Conservation (phyloP, 257 asterid genomes). For the Rauvolfia tetraphylla region DNA sequence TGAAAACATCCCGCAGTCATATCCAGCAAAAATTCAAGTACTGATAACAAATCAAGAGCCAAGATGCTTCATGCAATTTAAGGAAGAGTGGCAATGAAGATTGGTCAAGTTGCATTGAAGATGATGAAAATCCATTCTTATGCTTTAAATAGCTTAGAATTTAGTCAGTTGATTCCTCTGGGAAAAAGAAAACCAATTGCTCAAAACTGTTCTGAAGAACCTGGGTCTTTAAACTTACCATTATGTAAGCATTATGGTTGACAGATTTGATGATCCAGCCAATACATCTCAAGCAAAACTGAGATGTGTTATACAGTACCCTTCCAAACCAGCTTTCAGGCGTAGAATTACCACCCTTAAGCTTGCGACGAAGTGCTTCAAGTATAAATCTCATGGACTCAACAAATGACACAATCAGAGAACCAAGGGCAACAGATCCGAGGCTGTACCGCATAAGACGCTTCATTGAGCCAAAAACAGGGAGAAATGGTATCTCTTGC, state of each 20-base stretch:
- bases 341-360: constrained; percentile 55
- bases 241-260: constrained; percentile 89
- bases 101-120: background rate
- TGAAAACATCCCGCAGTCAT: background rate
- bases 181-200: background rate
- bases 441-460: constrained; percentile 78
- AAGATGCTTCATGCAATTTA: background rate
- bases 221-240: constrained; percentile 47
- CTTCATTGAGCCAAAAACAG: constrained; percentile 93
- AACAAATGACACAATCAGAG: constrained; percentile 62
- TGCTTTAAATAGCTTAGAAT: background rate
- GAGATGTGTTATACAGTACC: constrained; percentile 52
- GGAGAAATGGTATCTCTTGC: constrained; percentile 82
- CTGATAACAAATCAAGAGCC: background rate
- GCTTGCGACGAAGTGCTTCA: constrained; percentile 87
- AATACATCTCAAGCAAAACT: constrained; percentile 53
- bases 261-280: constrained; percentile 82
- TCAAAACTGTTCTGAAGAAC: background rate
- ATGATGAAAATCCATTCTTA: background rate
- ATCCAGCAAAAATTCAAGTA: background rate
- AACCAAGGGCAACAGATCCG: constrained; percentile 93
- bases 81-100: background rate
- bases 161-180: background rate
- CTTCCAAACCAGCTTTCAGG: constrained; percentile 67
- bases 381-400: constrained; percentile 86